Evolutionary conservation across 352 stramenopile genomes (phyloP), one percentile per base, ranked within the genome.

Genomic region (Thalassiosira mediterranea): DNA sequence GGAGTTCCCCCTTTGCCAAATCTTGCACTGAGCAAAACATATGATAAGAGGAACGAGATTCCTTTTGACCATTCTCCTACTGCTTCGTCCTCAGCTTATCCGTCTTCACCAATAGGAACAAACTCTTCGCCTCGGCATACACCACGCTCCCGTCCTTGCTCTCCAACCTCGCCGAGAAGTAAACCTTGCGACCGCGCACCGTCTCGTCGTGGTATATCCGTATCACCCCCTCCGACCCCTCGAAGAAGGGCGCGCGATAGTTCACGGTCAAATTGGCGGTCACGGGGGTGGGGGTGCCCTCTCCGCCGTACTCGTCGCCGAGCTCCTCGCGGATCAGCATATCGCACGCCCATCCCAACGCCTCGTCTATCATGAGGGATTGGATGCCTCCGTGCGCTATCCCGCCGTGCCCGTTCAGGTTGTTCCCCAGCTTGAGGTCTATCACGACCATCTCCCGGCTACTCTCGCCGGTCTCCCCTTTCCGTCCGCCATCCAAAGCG

Each of bases 321-420:
- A n/a, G n/a, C 26, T 62, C 31, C 17, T 29, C 37, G 0, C 10
- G 7, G 3, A 56, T 37, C 1, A 10, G 8, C 0, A 32, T n/a
- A 15, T 83, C 73, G 51, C 70, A 88, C 21, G 68, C 67, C 60
- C 72, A 88, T 57, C 86, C 86, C 46, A 89, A 80, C 10, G 71
- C 40, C 72, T 90, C 81, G 34, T 91, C 86, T 62, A 91, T 79
- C 2, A 91, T 17, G 13, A 91, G 53, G 2, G 77, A 81, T 37
- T 88, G 60, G 19, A 91, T 87, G 8, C 86, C 86, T 25, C 86
- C 86, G 53, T 91, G 86, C 0, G 88, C 83, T 40, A 88, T 74
- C 17, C 76, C 76, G 8, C 11, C 28, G 40, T 91, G 86, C 3
- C 86, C 86, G 75, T 91, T 76, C 2, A 91, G 44, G 38, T 70